Conservation (phyloP, 768 basidiomycete species). For the Phaeolepiota aurea region DNA sequence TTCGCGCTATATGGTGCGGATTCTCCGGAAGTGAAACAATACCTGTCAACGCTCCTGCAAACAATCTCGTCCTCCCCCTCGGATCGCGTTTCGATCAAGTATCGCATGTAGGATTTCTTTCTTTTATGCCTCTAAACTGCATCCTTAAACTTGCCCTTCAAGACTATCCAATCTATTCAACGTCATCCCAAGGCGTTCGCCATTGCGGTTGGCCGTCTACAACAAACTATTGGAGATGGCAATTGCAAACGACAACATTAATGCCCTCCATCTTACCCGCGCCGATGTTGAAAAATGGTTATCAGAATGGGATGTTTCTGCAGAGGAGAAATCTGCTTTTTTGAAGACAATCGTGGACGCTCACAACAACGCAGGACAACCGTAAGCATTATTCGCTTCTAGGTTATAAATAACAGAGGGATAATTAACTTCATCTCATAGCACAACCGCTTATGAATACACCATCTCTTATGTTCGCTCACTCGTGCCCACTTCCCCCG, state of each 20-base stretch:
- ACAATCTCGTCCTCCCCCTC: constrained; percentile 48
- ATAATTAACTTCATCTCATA: constrained; percentile 15
- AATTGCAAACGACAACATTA: constrained; percentile 50
- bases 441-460: constrained; percentile 58
- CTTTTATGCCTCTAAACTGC: constrained; percentile 4
- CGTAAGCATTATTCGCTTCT: constrained; percentile 33
- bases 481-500: constrained; percentile 45
- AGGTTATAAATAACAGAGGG: constrained; percentile 2
- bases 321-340: constrained; percentile 57
- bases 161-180: constrained; percentile 84
- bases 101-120: constrained; percentile 54
- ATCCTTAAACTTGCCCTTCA: constrained; percentile 6
- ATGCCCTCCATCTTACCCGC: constrained; percentile 49
- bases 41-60: constrained; percentile 39
- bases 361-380: constrained; percentile 46
- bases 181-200: constrained; percentile 55
- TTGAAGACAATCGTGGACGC: constrained; percentile 55
- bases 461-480: constrained; percentile 52
- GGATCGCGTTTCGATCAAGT: constrained; percentile 53
- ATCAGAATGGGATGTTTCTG: constrained; percentile 61
- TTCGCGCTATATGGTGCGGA: constrained; percentile 49
- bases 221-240: constrained; percentile 54
- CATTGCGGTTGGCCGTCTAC: constrained; percentile 57
- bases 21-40: constrained; percentile 45
- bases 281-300: constrained; percentile 70